Conservation (phyloP, 495 filamentous ascomycete species). For the Niebla homalea region DNA sequence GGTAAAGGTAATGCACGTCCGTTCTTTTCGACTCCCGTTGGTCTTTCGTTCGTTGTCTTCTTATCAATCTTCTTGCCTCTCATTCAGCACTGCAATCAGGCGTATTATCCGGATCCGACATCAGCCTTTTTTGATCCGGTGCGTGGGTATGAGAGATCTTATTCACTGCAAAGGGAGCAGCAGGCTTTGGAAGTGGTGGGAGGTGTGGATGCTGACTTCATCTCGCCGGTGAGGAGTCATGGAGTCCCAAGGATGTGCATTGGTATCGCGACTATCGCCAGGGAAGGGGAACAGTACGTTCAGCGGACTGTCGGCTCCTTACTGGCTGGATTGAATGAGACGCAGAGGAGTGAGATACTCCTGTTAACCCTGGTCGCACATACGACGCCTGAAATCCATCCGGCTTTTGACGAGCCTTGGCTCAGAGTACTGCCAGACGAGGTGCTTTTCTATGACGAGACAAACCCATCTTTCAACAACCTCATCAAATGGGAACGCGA, state of each 20-base stretch:
- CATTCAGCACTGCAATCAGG: slow-evolving; percentile 18
- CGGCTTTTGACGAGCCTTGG: slow-evolving; percentile 35
- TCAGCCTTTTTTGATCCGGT: slow-evolving; percentile 30
- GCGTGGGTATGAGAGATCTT: slow-evolving; percentile 26
- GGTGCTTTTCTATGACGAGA: slow-evolving; percentile 27
- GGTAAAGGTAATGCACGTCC: neutral
- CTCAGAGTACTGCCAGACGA: slow-evolving; percentile 31
- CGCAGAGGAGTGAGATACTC: slow-evolving; percentile 32
- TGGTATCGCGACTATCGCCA: slow-evolving; percentile 25
- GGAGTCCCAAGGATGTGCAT: slow-evolving; percentile 20
- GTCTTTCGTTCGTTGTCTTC: slow-evolving; percentile 14
- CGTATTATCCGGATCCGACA: slow-evolving; percentile 30
- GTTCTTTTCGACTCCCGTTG: neutral
- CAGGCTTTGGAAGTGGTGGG: slow-evolving; percentile 25
- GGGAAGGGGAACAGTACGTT: slow-evolving; percentile 31
- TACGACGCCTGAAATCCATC: slow-evolving; percentile 31
- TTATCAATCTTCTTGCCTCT: slow-evolving; percentile 20
- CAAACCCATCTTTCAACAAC: slow-evolving; percentile 12
- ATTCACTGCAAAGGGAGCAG: slow-evolving; percentile 26
- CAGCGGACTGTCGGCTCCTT: slow-evolving; percentile 36
- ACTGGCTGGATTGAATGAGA: slow-evolving; percentile 30
- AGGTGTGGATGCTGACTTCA: slow-evolving; percentile 2
- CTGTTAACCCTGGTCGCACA: slow-evolving; percentile 41
- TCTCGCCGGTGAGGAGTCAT: neutral
- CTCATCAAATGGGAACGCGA: slow-evolving; percentile 15